Evolutionary conservation across 257 asterid species (phyloP).

Genomic region (Primulina tabacum): DNA sequence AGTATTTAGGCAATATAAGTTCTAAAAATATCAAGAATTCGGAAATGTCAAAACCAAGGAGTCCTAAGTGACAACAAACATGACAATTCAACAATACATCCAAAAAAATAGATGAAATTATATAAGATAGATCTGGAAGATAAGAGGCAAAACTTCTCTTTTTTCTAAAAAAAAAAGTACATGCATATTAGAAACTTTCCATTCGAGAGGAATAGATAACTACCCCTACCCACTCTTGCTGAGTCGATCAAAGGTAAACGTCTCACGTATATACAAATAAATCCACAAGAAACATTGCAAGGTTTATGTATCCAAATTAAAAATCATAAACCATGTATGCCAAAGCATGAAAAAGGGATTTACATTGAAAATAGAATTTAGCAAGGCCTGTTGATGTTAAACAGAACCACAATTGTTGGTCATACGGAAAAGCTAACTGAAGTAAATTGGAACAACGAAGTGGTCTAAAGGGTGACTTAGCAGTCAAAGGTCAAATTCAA

Average conservation of each 20-base stretch:
- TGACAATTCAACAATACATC: no score
- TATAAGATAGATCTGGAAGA: no score
- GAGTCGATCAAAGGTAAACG: conserved; percentile 15
- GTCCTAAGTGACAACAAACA: no score
- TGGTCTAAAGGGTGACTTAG: conserved; percentile 45
- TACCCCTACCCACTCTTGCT: no score
- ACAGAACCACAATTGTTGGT: conserved; percentile 38
- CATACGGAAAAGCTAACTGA: conserved; percentile 42
- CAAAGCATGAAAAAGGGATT: not conserved
- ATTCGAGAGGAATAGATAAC: no score
- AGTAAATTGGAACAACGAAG: conserved; percentile 48
- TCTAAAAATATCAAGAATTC: conserved; percentile 8
- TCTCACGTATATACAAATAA: conserved; percentile 12
- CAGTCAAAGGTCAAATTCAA: conserved; percentile 33
- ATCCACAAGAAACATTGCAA: not conserved
- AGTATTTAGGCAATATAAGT: conserved; percentile 12
- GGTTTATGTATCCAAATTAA: conserved; percentile 14
- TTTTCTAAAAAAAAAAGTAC: no score
- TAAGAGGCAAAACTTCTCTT: not conserved
- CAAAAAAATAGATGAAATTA: no score
- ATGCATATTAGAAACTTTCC: no score
- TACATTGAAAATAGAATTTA: conserved; percentile 22
- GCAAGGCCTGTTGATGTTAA: conserved; percentile 24
- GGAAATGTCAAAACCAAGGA: conserved; percentile 32
- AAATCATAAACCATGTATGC: conserved; percentile 15